Conservation (phyloP, 2,329 filamentous ascomycete species). For the Fusarium begoniae region DNA sequence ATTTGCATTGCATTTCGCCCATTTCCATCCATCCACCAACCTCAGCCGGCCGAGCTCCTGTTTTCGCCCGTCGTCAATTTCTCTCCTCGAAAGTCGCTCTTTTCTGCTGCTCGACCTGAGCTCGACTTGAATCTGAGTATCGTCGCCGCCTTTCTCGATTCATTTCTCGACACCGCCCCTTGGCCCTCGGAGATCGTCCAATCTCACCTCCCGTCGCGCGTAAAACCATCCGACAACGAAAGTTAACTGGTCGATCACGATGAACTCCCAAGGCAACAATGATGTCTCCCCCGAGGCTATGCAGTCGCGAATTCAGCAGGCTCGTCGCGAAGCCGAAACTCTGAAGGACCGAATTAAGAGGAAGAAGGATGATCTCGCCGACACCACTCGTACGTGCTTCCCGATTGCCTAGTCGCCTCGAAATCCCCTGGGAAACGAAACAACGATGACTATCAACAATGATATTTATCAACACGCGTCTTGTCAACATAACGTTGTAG, state of each 20-base stretch:
- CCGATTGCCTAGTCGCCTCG: conserved; percentile 2
- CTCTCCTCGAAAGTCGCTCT: conserved; percentile 33
- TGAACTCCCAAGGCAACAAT: conserved; percentile 66
- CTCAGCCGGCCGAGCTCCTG: conserved; percentile 39
- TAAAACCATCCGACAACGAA: conserved; percentile 13
- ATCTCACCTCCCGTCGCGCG: conserved; percentile 21
- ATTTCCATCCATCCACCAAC: conserved; percentile 42
- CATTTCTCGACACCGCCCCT: conserved; percentile 28
- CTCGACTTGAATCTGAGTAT: conserved; percentile 37
- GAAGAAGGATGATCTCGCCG: conserved; percentile 99
- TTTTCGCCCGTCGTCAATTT: conserved; percentile 35
- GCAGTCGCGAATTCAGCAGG: conserved; percentile 92
- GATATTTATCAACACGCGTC: neutral
- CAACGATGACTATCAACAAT: neutral
- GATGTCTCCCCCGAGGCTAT: conserved; percentile 79
- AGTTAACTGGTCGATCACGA: conserved; percentile 47
- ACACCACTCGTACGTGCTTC: conserved; percentile 86
- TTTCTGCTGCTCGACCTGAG: conserved; percentile 35
- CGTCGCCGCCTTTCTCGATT: conserved; percentile 18
- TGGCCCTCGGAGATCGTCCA: conserved; percentile 25
- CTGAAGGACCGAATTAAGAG: conserved; percentile 99
- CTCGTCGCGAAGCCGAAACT: conserved; percentile 95
- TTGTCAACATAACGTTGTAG: neutral
- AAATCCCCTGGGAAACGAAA: neutral
- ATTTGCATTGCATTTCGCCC: conserved; percentile 42